Percentiles rank a stretch among this genome's conserved stretches.
Evolutionary conservation across 2,329 filamentous ascomycete species (phyloP).

Genomic region (Fusarium coicis): DNA sequence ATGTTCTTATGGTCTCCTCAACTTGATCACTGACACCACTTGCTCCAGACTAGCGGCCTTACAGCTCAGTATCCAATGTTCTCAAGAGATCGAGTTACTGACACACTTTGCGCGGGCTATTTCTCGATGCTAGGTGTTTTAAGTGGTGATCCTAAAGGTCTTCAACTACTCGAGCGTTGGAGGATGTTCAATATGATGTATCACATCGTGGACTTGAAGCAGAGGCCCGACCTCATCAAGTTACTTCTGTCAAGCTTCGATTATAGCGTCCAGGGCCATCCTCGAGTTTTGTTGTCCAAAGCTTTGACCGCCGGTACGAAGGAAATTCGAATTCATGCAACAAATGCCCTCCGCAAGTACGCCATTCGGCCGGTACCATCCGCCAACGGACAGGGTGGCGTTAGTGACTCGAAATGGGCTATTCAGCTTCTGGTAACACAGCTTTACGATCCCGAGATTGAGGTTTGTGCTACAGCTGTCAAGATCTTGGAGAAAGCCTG

Average conservation of each 20-base stretch:
- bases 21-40: constrained; percentile 35
- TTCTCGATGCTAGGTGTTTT: constrained; percentile 91
- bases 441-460: constrained; percentile 95
- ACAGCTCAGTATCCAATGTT: constrained; percentile 91
- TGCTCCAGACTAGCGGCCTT: constrained; percentile 69
- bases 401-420: constrained; percentile 89
- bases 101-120: constrained; percentile 91
- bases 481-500: constrained; percentile 98
- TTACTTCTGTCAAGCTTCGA: constrained; percentile 91
- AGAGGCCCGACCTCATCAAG: constrained; percentile 91
- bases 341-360: constrained; percentile 87
- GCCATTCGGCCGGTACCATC: constrained; percentile 66
- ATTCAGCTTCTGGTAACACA: constrained; percentile 98
- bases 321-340: constrained; percentile 89
- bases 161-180: constrained; percentile 94
- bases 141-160: constrained; percentile 82
- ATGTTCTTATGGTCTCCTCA: not conserved
- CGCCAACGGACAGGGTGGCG: constrained; percentile 49
- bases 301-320: constrained; percentile 92
- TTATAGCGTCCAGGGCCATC: constrained; percentile 88
- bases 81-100: constrained; percentile 82
- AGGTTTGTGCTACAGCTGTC: constrained; percentile 95
- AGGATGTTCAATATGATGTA: constrained; percentile 99
- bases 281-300: constrained; percentile 91
- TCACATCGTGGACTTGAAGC: constrained; percentile 91